Evolutionary conservation across 2,329 filamentous ascomycete species (phyloP).

Genomic region (Verruconis gallopava): DNA sequence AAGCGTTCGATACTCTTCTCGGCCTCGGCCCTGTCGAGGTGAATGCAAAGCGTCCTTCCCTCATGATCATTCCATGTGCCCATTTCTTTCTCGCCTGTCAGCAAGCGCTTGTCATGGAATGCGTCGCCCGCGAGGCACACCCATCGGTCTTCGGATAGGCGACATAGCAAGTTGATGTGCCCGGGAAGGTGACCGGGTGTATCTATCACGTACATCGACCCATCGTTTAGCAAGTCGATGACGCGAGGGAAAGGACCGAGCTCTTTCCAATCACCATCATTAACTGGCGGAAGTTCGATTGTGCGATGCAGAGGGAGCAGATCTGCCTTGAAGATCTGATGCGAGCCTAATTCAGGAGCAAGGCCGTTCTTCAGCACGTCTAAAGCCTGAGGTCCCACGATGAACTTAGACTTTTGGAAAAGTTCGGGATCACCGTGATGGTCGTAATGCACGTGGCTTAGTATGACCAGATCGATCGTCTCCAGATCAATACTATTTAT

Average conservation of each 20-base stretch:
- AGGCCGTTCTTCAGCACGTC: conserved; percentile 25
- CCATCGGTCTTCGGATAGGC: conserved; percentile 25
- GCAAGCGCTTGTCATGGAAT: conserved; percentile 39
- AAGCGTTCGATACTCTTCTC: conserved; percentile 30
- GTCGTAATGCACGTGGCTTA: conserved; percentile 46
- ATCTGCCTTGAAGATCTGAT: conserved; percentile 32
- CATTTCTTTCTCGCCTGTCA: conserved; percentile 39
- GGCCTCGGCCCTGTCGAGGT: conserved; percentile 35
- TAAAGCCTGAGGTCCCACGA: conserved; percentile 37
- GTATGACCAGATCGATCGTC: conserved; percentile 30
- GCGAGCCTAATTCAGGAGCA: conserved; percentile 16
- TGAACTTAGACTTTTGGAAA: conserved; percentile 35
- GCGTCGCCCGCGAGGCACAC: conserved; percentile 41
- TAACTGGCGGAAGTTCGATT: conserved; percentile 27
- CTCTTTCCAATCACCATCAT: conserved; percentile 27
- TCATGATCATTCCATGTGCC: conserved; percentile 36
- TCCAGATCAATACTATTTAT: conserved; percentile 12
- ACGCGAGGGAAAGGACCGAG: conserved; percentile 25
- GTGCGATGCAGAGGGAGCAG: conserved; percentile 30
- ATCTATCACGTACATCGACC: conserved; percentile 34
- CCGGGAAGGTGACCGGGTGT: conserved; percentile 39
- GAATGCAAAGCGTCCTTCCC: conserved; percentile 36
- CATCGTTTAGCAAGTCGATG: conserved; percentile 36
- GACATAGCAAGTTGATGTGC: conserved; percentile 38
- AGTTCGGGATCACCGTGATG: conserved; percentile 43